Percentiles rank a stretch among this genome's conserved stretches.
These are phyloP conservation scores for Tuber magnatum DNA, from an alignment of 495 filamentous ascomycete species.

Conservation along the genomic window DNA sequence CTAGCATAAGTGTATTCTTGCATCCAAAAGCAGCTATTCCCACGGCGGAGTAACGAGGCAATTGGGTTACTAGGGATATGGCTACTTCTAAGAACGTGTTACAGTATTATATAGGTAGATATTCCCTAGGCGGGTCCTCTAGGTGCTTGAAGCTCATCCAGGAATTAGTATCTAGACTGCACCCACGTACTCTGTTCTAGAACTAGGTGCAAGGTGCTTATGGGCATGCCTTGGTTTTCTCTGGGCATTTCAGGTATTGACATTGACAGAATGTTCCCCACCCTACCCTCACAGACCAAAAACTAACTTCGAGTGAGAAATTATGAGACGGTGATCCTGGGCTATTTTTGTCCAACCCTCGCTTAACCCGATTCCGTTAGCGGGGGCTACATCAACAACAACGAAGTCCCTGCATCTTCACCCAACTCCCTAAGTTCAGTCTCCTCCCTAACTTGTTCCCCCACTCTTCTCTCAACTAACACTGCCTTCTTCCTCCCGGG, in stretches of 20 bases:
- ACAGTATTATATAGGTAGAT: no score
- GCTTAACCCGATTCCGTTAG: not conserved
- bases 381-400: not conserved
- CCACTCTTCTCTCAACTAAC: not conserved
- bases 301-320: not conserved
- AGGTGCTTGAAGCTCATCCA: not conserved
- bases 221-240: not conserved
- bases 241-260: not conserved
- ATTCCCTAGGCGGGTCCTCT: not conserved
- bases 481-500: conserved; percentile 5
- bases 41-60: not conserved
- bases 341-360: not conserved
- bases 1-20: not conserved
- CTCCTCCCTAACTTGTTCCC: not conserved
- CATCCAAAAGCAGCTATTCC: no score
- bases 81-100: not conserved
- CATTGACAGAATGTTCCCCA: not conserved
- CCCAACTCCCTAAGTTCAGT: not conserved
- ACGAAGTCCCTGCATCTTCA: conserved; percentile 2
- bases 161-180: not conserved
- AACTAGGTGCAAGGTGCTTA: not conserved
- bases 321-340: not conserved
- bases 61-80: not conserved
- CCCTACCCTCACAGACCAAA: not conserved
- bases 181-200: not conserved